Base-by-base conservation (phyloP, 1,284 basidiomycete species). In the Megacollybia platyphylla region DNA sequence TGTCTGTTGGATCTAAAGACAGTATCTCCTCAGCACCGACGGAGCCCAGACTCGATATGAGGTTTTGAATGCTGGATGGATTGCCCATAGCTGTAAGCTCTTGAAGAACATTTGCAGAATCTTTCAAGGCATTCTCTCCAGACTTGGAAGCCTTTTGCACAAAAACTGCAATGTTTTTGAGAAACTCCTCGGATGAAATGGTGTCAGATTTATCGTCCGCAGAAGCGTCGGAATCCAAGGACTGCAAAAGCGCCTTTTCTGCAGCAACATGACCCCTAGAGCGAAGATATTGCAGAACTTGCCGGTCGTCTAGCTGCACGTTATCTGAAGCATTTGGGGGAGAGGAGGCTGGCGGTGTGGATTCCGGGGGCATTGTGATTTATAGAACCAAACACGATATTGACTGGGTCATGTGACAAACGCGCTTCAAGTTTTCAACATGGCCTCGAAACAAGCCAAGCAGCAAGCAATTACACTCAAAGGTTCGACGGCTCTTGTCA, bases 401-500 rank as follows among this genome's bases (percentile, higher is more conserved):
- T 30, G 39, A 13, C 37, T 36, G 28, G 38, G 29, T 47, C 49
- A 57, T 49, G 49, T 56, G 52, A 53, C 44, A 31, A 36, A 39
- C 35, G 35, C 40, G 20, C 28, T 13, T 40, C 4, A 36, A 38
- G 38, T 7, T 26, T 37, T 26, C 31, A 28, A 15, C 15, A 68
- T 68, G 65, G 58, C 65, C 13, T 60, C 76, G 4, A 82, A 73
- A 54, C 82, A 86, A 64, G 74, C 76, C 42, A 76, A 74, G 15
- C 73, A 76, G 36, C 80, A 86, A 49, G 76, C 82, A 4, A 93
- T 96, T 11, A 93, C 90, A 1, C 82, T 99, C 60, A 94, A 97
- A 57, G 96, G 96, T 1, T 96, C 90, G 0, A 91, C 90, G 0
- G 77, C 82, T 37, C 73, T 97, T n/a, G 93, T 98, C 44, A 94